These are phyloP conservation scores for Fraxinus sp. DNA, from an alignment of 305 asterid species.

Conservation along the genomic window DNA sequence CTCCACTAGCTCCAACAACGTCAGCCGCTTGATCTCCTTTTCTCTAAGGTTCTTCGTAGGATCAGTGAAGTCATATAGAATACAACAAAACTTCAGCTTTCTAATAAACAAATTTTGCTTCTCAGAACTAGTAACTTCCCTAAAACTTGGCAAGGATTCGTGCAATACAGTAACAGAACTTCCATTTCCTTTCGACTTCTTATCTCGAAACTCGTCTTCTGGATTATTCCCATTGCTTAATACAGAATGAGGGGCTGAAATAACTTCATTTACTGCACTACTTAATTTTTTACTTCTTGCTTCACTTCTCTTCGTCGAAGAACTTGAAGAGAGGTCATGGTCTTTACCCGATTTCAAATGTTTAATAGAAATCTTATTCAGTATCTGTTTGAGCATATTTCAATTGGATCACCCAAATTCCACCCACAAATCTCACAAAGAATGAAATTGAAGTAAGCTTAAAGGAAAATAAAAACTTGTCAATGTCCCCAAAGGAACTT, in stretches of 20 bases:
- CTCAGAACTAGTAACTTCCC: constrained; percentile 7
- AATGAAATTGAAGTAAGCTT: neutral
- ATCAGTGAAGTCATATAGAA: constrained; percentile 8
- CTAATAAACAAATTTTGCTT: constrained; percentile 16
- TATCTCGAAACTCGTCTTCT: constrained; percentile 10
- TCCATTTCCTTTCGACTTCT: constrained; percentile 15
- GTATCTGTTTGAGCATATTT: constrained; percentile 25
- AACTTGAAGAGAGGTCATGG: constrained; percentile 15
- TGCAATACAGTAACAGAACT: neutral
- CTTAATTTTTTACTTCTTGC: neutral
- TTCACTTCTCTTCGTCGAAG: neutral
- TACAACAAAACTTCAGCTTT: constrained; percentile 17
- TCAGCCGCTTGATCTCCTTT: constrained; percentile 22
- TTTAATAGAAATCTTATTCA: constrained; percentile 21
- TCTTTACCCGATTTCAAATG: constrained; percentile 15
- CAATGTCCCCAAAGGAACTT: no score
- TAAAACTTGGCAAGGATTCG: constrained; percentile 24
- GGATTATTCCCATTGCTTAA: constrained; percentile 11
- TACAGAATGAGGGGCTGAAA: constrained; percentile 18
- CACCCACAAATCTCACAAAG: constrained; percentile 4
- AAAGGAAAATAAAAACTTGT: no score
- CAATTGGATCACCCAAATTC: neutral
- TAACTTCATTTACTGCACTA: constrained; percentile 11
- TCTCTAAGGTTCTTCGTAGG: constrained; percentile 22
- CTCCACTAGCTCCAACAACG: constrained; percentile 20